A percentile compares a stretch with the other conserved stretches of the same genome.
Conservation (phyloP, 495 filamentous ascomycete genomes). For the Viridothelium virens region DNA sequence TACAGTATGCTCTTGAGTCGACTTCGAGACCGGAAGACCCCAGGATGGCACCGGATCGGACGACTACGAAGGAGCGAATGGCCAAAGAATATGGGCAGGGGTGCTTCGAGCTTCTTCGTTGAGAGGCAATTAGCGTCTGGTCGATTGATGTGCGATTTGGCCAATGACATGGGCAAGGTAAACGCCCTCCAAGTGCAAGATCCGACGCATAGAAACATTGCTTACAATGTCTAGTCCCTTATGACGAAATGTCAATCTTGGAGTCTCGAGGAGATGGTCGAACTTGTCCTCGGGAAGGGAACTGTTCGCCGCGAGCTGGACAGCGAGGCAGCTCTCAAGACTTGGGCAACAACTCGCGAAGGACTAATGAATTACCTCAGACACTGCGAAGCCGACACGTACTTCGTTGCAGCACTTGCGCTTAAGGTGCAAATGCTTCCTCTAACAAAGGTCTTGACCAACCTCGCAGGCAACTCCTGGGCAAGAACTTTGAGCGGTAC, state of each 20-base stretch:
- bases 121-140: constrained; percentile 86
- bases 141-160: constrained; percentile 84
- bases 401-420: constrained; percentile 85
- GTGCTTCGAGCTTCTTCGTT: constrained; percentile 79
- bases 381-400: constrained; percentile 90
- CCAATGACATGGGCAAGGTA: constrained; percentile 89
- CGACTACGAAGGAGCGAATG: constrained; percentile 74
- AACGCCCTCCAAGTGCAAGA: constrained; percentile 11
- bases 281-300: constrained; percentile 67
- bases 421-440: constrained; percentile 84
- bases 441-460: constrained; percentile 89
- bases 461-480: constrained; percentile 97
- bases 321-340: constrained; percentile 76
- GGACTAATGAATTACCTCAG: constrained; percentile 88
- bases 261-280: constrained; percentile 96
- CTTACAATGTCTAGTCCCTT: constrained; percentile 53
- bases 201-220: not conserved
- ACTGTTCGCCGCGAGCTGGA: constrained; percentile 72
- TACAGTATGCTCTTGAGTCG: constrained; percentile 84
- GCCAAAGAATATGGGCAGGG: constrained; percentile 80
- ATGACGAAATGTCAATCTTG: constrained; percentile 97
- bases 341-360: constrained; percentile 73
- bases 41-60: constrained; percentile 87
- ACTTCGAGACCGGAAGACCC: constrained; percentile 81
- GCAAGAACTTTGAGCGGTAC: constrained; percentile 91